Base-by-base conservation (phyloP, 1,139 yeast genomes). In the Candida pseudocylindracea region DNA sequence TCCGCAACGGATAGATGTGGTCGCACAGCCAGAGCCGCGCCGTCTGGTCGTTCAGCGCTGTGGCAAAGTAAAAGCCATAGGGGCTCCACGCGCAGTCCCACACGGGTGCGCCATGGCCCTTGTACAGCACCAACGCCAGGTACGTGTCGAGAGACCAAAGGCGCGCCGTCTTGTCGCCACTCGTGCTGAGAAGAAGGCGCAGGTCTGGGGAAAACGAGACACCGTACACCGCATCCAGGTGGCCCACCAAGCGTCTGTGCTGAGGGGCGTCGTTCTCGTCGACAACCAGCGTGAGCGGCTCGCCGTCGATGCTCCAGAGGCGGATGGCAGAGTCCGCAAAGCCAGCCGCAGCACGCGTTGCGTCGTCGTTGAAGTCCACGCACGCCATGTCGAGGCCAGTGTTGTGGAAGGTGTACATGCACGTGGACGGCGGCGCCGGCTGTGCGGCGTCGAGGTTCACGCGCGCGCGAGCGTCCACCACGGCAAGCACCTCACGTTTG, bases 71-170 rank as follows among this genome's bases (percentile, higher is more conserved):
- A 53, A 88, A 96, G 2, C 98, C 98, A 45, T 79, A 58, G 2
- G 98, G 98, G 4, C 93, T 74, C 46, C 83, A 88, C 42, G 78
- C 68, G 6, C 88, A 95, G 48, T 91, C 98, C 98, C 98, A 91
- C 26, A 91, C 76, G 1, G 98, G 96, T 42, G 79, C 93, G 43
- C 74, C 81, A 49, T 91, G 99, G 5, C 96, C 96, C 49, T 80
- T 81, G 53, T 88, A 88, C n/a, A 88, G 68, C 2, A 88, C 98
- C 33, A 91, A 60, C 2, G 93, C 74, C 1, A 91, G 70, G 46
- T 70, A 81, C 1, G 96, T 79, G 46, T 88, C 98, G 48, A 81
- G 56, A 2, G 94, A 80, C 99, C 99, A 91, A 38, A 91, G 55
- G 39, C 95, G 60, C 2, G 78, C 92, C 0, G 96, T 79, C 44